These are phyloP conservation scores for Aegilops longissima DNA, from an alignment of 176 grass and related monocot genomes.

Conservation along the genomic window DNA sequence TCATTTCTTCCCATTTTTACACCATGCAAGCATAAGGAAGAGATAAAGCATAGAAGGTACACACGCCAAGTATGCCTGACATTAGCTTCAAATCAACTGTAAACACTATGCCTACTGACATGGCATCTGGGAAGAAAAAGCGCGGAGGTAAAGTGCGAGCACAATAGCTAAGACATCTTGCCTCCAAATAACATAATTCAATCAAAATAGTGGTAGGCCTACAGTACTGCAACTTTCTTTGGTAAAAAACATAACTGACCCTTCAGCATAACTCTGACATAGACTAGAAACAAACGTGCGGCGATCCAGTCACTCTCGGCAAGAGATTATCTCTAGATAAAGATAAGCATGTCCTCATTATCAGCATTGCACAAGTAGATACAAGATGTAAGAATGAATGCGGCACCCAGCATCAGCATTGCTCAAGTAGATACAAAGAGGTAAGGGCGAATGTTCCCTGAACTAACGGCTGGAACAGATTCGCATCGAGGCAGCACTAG, in stretches of 20 bases:
- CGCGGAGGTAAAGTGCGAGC: not conserved
- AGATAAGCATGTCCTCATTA: not conserved
- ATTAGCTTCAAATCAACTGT: not conserved
- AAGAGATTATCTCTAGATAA: not conserved
- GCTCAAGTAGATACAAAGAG: not conserved
- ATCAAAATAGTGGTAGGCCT: not conserved
- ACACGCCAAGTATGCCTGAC: not conserved
- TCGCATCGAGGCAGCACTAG: not conserved
- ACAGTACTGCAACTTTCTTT: not conserved
- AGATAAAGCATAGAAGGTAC: not conserved
- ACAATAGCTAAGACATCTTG: not conserved
- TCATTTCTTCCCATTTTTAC: not conserved
- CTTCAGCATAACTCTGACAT: not conserved
- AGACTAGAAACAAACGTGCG: not conserved
- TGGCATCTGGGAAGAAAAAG: not conserved
- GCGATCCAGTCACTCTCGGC: not conserved
- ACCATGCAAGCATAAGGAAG: not conserved
- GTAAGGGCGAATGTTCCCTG: not conserved
- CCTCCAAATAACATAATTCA: not conserved
- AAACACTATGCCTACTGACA: not conserved
- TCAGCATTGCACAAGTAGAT: not conserved
- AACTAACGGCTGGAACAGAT: not conserved
- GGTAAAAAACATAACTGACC: not conserved
- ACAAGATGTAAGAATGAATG: not conserved
- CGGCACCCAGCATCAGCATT: not conserved